Conservation (phyloP, 768 basidiomycete genomes). For the Collybiopsis confluens region DNA sequence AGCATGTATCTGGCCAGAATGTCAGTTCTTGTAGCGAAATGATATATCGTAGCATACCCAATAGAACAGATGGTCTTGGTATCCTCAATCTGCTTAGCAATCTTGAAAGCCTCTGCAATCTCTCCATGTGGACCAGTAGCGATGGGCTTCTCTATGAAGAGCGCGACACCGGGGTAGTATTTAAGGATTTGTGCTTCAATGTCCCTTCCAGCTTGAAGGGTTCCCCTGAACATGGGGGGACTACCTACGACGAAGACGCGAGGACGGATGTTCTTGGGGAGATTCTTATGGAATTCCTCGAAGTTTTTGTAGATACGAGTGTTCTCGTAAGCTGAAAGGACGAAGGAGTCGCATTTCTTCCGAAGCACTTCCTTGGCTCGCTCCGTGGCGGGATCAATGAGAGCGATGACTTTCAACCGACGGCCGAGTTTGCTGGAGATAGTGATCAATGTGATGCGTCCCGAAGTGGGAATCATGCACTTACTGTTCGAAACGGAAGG, state of each 20-base stretch:
- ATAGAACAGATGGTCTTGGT: slow-evolving; percentile 80
- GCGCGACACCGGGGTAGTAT: slow-evolving; percentile 80
- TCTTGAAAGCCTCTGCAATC: slow-evolving; percentile 62
- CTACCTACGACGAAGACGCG: slow-evolving; percentile 86
- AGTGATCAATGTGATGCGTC: background rate
- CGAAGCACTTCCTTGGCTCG: slow-evolving; percentile 77
- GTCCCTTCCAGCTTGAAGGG: slow-evolving; percentile 69
- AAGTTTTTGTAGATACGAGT: slow-evolving; percentile 83
- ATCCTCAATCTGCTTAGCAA: slow-evolving; percentile 69
- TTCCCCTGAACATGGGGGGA: slow-evolving; percentile 92
- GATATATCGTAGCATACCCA: slow-evolving; percentile 48
- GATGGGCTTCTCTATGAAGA: slow-evolving; percentile 93
- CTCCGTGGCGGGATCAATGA: slow-evolving; percentile 87
- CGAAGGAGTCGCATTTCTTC: slow-evolving; percentile 91
- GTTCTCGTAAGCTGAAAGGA: slow-evolving; percentile 87
- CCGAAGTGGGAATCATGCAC: slow-evolving; percentile 21
- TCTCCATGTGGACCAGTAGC: slow-evolving; percentile 73
- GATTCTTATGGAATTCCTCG: slow-evolving; percentile 76
- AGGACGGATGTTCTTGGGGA: slow-evolving; percentile 61
- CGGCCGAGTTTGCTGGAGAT: slow-evolving; percentile 80
- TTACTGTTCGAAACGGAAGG: slow-evolving; percentile 86
- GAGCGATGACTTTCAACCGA: slow-evolving; percentile 91
- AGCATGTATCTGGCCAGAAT: slow-evolving; percentile 89
- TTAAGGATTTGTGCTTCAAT: slow-evolving; percentile 86
- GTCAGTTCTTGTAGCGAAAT: no score